Percentiles rank a stretch among this genome's conserved stretches.
Evolutionary conservation across 1,284 basidiomycete species (phyloP).

Genomic region (Gomphus sp.): DNA sequence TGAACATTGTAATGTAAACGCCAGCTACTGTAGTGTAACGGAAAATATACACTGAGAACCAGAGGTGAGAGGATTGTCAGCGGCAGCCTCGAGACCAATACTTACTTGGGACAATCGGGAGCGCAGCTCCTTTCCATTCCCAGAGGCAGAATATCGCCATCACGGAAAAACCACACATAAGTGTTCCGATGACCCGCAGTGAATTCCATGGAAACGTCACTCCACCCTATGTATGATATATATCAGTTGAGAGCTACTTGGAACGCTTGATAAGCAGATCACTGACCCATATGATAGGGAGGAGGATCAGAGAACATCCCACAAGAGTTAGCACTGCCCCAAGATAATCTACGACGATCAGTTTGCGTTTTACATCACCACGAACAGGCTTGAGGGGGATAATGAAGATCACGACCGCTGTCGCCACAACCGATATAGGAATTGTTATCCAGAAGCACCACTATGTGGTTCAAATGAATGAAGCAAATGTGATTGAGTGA

Average conservation of each 20-base stretch:
- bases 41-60: slow-evolving; percentile 57
- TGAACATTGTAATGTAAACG: slow-evolving; percentile 59
- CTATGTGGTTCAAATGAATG: slow-evolving; percentile 17
- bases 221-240: slow-evolving; percentile 1
- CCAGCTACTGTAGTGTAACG: slow-evolving; percentile 58
- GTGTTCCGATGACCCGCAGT: slow-evolving; percentile 49
- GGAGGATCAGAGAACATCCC: slow-evolving; percentile 24
- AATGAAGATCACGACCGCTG: slow-evolving; percentile 47
- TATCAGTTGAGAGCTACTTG: neutral
- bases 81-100: slow-evolving; percentile 4
- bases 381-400: slow-evolving; percentile 58
- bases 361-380: slow-evolving; percentile 42
- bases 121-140: slow-evolving; percentile 60
- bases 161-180: slow-evolving; percentile 48
- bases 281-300: slow-evolving; percentile 3
- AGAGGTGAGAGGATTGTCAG: neutral
- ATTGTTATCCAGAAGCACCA: slow-evolving; percentile 65
- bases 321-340: slow-evolving; percentile 50
- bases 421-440: slow-evolving; percentile 44
- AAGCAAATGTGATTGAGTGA: neutral
- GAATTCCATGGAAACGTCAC: slow-evolving; percentile 45
- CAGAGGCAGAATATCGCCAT: slow-evolving; percentile 55
- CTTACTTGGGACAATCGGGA: slow-evolving; percentile 64
- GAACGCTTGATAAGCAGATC: neutral
- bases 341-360: slow-evolving; percentile 52